Conservation (phyloP, 75 land plant species). For the Picea sitchensis region DNA sequence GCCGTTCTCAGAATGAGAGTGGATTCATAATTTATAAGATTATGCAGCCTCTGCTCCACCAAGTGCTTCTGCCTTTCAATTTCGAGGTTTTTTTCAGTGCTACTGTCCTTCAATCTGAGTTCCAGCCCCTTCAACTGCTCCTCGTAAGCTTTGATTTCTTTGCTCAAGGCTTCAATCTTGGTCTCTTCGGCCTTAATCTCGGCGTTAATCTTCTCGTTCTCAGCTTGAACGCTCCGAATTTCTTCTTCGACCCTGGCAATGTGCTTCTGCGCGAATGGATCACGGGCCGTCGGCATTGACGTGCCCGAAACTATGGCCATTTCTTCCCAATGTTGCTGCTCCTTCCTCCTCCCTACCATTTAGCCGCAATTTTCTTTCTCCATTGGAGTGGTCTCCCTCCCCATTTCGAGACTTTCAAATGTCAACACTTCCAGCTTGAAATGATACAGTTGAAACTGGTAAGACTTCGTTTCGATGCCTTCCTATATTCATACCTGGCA, state of each 20-base stretch:
- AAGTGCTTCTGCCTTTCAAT: background rate
- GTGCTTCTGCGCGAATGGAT: background rate
- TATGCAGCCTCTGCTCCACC: constrained; percentile 9
- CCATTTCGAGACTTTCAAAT: too few species aligned
- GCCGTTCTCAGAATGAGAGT: background rate
- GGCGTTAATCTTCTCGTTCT: background rate
- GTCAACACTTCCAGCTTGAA: too few species aligned
- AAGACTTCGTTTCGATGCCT: too few species aligned
- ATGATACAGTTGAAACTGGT: too few species aligned
- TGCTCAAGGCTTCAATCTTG: constrained; percentile 11
- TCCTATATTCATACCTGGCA: too few species aligned
- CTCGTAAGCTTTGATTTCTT: constrained; percentile 6
- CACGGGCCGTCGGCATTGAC: background rate
- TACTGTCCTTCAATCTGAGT: background rate
- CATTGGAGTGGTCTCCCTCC: too few species aligned
- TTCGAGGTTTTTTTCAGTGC: background rate
- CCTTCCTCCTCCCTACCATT: too few species aligned
- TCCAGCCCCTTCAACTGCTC: background rate
- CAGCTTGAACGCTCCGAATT: background rate
- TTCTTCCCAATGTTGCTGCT: too few species aligned
- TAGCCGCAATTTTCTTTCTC: too few species aligned
- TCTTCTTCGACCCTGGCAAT: background rate
- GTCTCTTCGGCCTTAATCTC: constrained; percentile 6
- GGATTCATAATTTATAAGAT: constrained; percentile 7
- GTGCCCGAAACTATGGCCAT: too few species aligned